Conservation (phyloP, 805 yeast genomes). For the Isabelozyma pseudorhagii region DNA sequence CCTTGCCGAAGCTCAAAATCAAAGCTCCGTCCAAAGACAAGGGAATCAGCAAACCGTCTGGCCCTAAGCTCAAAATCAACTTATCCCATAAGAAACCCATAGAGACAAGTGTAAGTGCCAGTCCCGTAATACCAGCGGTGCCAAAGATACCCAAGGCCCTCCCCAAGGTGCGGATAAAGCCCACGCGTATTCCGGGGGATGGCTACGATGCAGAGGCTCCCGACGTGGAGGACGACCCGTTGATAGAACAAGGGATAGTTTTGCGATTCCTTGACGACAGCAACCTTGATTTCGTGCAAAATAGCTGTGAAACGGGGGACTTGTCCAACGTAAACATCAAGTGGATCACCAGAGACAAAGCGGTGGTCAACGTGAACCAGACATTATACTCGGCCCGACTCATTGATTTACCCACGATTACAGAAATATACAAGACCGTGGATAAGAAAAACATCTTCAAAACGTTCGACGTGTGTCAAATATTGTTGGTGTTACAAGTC, state of each 20-base stretch:
- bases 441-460: constrained; percentile 88
- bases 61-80: constrained; percentile 16
- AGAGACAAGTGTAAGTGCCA: background rate
- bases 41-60: background rate
- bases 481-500: constrained; percentile 68
- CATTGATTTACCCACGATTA: constrained; percentile 84
- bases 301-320: constrained; percentile 77
- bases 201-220: constrained; percentile 98
- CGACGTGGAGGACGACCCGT: constrained; percentile 91
- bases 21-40: constrained; percentile 15
- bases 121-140: constrained; percentile 1
- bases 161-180: constrained; percentile 52
- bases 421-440: constrained; percentile 83
- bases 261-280: constrained; percentile 70
- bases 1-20: constrained; percentile 12
- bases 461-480: constrained; percentile 81
- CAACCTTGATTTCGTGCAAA: constrained; percentile 68
- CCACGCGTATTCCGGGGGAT: constrained; percentile 79
- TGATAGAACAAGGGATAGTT: constrained; percentile 81
- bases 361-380: constrained; percentile 68
- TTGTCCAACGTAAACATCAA: constrained; percentile 67
- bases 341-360: constrained; percentile 81
- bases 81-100: constrained; percentile 3
- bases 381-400: constrained; percentile 76
- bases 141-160: constrained; percentile 14